Evolutionary conservation across 208 protist genomes (phyloP), one percentile per base, ranked within the genome.

Genomic region (Acanthamoeba triangularis): DNA sequence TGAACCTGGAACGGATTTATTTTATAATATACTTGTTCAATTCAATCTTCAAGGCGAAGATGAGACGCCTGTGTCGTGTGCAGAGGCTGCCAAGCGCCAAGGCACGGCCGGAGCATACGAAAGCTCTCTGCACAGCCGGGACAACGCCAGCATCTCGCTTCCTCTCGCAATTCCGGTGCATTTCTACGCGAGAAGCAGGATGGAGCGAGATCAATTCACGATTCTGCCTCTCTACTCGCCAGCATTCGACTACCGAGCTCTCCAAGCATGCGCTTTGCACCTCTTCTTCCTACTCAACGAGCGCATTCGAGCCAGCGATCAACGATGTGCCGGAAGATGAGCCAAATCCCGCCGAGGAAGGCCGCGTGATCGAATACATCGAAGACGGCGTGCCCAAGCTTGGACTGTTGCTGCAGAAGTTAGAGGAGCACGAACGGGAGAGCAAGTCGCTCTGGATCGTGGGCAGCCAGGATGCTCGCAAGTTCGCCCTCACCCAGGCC

Each of bases 401-500:
- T 13, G 80, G 80, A 1, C 47, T 88, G 13, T 49, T 88, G 28
- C 80, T 88, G 28, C 80, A 88, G 80, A 88, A 63, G 49, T 25
- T 88, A 8, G 80, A 88, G 49, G 80, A 88, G 35, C 80, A 88
- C 80, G 80, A 63, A 4, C 41, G 49, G 2, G 80, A 88, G 80
- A 41, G 49, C 44, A 54, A 41, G 14, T 25, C 41, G 49, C 28
- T 88, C 6, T 88, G 80, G 80, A 54, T 88, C n/a, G 80, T 88
- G 80, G 47, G 80, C 80, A 88, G 80, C 49, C 49, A 88, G 49
- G 80, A 88, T 25, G 80, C 49, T 18, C 80, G 80, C 49, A 54
- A 63, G 80, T 88, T 88, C 49, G 80, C 80, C n/a, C 80, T 88
- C 49, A 44, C 80, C 33, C 80, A 88, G 80, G 80, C 80, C 44